Conservation (phyloP, 305 asterid species). For the Fraxinus dipetala region DNA sequence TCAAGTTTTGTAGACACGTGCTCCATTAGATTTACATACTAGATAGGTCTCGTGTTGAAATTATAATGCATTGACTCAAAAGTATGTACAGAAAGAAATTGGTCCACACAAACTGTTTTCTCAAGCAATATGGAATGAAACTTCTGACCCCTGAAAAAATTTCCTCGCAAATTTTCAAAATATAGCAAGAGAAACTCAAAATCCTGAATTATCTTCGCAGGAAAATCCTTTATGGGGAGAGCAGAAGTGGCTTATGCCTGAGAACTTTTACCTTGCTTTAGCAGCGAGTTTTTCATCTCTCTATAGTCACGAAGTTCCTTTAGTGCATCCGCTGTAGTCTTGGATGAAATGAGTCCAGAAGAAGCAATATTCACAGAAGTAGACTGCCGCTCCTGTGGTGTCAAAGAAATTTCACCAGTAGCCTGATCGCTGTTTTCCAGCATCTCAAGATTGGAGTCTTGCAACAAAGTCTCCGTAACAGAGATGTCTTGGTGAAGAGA, state of each 20-base stretch:
- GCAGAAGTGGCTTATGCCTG: slow-evolving; percentile 20
- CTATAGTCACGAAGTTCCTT: slow-evolving; percentile 57
- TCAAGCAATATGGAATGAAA: slow-evolving; percentile 7
- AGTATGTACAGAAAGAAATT: slow-evolving; percentile 25
- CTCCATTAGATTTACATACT: slow-evolving; percentile 20
- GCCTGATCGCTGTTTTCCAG: slow-evolving; percentile 18
- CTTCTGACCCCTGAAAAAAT: slow-evolving; percentile 13
- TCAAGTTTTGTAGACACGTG: not conserved
- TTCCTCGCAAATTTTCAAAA: slow-evolving; percentile 4
- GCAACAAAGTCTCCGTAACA: slow-evolving; percentile 27
- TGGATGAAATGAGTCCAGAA: slow-evolving; percentile 41
- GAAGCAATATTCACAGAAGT: slow-evolving; percentile 28
- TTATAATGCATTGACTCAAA: slow-evolving; percentile 1
- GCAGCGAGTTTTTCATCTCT: slow-evolving; percentile 44
- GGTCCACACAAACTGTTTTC: slow-evolving; percentile 1
- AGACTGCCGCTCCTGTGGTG: slow-evolving; percentile 20
- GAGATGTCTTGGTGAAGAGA: slow-evolving; percentile 51
- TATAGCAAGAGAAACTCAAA: slow-evolving; percentile 10
- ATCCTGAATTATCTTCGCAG: not conserved
- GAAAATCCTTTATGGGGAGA: not conserved
- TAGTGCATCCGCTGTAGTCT: slow-evolving; percentile 61
- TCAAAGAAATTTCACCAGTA: slow-evolving; percentile 23
- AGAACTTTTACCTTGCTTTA: slow-evolving; percentile 37
- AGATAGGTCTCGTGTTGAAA: slow-evolving; percentile 24
- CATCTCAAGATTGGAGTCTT: slow-evolving; percentile 30